Evolutionary conservation across 768 basidiomycete species (phyloP), one percentile per base, ranked within the genome.

Genomic region (Macrolepiota dolichaula): DNA sequence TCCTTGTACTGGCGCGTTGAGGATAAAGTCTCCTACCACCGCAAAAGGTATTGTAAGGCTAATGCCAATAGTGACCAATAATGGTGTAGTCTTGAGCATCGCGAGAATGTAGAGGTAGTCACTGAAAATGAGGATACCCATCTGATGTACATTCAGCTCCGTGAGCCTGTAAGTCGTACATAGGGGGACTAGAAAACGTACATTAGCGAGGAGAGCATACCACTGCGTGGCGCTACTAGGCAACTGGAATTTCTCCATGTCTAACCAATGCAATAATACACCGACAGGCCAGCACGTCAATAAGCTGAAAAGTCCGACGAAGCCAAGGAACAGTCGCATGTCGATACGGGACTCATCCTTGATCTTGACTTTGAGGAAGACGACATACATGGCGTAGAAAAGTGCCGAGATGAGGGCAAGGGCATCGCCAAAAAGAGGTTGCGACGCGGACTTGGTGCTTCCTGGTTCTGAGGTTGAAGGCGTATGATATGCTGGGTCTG

Each of bases 81-180:
- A 77, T 0, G 96, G 96, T 1, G 95, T 95, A 6, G 96, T 98
- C 76, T 96, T 96, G 63, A 98, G 85, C 94, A 98, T 96, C 1
- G 95, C 90, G 19, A 92, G 69, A 36, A 93, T 85, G 70, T 93
- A 94, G 50, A 94, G 70, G 69, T 89, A 96, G 73, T 97, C 94
- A 62, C 89, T 92, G 6, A 84, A 84, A 25, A 91, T 73, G 0
- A 92, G 93, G 67, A 95, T 92, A 36, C 77, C 74, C 90, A 93
- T 94, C 88, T 96, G 65, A 5, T 17, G 36, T n/a, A 29, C 32
- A 50, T 25, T n/a, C 13, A 51, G 27, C 49, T 11, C 32, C 36
- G 46, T 44, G 51, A 17, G 17, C 17, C 12, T 27, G 25, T 24
- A 15, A 19, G 15, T 40, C 1, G 36, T 10, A 19, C 40, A 13